These are phyloP conservation scores for Polychytrium aggregatum DNA, from an alignment of 192 early-diverging fungal species.

Conservation along the genomic window DNA sequence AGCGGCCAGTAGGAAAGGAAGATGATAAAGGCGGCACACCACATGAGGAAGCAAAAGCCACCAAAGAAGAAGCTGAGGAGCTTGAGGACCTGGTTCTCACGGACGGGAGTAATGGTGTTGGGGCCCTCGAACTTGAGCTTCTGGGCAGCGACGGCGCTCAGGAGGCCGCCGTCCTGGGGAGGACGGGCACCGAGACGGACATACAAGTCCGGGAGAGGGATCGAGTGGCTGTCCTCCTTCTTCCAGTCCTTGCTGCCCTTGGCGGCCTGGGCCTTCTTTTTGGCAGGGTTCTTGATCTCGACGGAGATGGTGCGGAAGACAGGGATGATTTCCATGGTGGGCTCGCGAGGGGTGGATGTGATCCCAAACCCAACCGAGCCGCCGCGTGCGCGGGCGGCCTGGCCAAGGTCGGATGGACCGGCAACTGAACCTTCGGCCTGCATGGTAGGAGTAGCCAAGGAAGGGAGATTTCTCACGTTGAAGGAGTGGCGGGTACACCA, in stretches of 20 bases:
- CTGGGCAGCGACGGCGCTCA: neutral
- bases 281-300: neutral
- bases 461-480: too few species aligned
- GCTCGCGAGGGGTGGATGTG: too few species aligned
- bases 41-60: conserved; percentile 60
- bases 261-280: conserved; percentile 2
- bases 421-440: too few species aligned
- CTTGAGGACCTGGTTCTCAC: too few species aligned
- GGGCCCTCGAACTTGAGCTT: conserved; percentile 14
- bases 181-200: neutral
- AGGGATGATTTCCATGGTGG: conserved; percentile 5
- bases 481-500: too few species aligned
- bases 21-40: conserved; percentile 55
- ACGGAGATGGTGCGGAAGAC: conserved; percentile 8
- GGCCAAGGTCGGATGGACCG: too few species aligned
- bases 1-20: conserved; percentile 40
- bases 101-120: conserved; percentile 13
- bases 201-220: neutral
- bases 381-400: too few species aligned
- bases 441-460: too few species aligned
- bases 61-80: conserved; percentile 54
- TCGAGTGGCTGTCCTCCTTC: conserved; percentile 2
- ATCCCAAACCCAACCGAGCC: too few species aligned
- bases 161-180: conserved; percentile 3
- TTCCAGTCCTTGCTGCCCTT: too few species aligned